Conservation (phyloP, 106 monocot species). For the Chionographis japonica region DNA sequence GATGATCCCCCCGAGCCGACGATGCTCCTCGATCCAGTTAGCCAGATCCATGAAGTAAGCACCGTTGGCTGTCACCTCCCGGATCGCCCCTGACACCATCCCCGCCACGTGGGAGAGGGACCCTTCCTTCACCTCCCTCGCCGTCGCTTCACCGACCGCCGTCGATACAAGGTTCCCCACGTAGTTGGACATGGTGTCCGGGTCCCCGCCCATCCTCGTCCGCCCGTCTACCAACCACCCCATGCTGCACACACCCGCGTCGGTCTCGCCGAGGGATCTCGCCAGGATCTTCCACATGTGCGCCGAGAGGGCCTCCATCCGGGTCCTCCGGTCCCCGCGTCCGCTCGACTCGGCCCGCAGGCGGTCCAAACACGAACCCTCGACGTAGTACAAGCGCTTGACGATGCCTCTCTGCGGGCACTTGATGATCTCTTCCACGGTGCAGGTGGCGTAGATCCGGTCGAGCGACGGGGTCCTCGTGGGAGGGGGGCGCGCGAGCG, state of each 20-base stretch:
- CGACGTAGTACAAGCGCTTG: slow-evolving; percentile 10
- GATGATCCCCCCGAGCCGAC: background rate
- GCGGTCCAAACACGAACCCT: slow-evolving; percentile 6
- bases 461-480: slow-evolving; percentile 8
- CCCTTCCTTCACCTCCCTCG: background rate
- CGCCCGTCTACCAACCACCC: slow-evolving; percentile 11
- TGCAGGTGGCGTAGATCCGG: slow-evolving; percentile 9
- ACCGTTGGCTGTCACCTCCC: background rate
- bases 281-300: slow-evolving; percentile 28
- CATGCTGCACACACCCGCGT: slow-evolving; percentile 2
- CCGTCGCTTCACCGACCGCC: background rate
- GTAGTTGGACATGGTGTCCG: background rate
- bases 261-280: slow-evolving; percentile 2
- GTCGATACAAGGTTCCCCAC: slow-evolving; percentile 1
- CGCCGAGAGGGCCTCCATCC: slow-evolving; percentile 26
- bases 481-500: slow-evolving; percentile 8
- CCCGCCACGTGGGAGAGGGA: slow-evolving; percentile 2
- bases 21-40: slow-evolving; percentile 1
- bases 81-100: background rate
- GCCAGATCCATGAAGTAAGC: slow-evolving; percentile 5
- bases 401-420: slow-evolving; percentile 6
- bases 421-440: slow-evolving; percentile 6
- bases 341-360: slow-evolving; percentile 4
- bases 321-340: slow-evolving; percentile 1
- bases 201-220: background rate